Base-by-base conservation (phyloP, 2,329 filamentous ascomycete genomes). In the Drechmeria coniospora region DNA sequence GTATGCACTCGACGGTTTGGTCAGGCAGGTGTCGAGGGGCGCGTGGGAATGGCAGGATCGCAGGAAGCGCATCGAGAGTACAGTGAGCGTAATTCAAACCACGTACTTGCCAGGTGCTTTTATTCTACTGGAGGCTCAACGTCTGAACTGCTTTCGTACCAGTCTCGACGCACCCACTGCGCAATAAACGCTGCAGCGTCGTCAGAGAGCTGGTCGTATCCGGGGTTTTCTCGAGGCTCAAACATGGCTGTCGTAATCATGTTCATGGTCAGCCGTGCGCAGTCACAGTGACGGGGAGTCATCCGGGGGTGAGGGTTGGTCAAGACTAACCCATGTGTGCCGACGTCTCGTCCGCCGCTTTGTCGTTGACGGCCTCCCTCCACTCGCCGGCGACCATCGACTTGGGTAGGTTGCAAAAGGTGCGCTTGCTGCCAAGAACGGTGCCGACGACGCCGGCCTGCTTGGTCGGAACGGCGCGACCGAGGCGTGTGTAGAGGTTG, bases 401-500 rank as follows among this genome's bases (percentile, higher is more conserved):
- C 37, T 65, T 63, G 2, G 84, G 83, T 30, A 92, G 50, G 32
- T 83, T 81, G 56, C 86, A 93, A 49, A 95, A 98, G 0, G 87
- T 95, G 40, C 90, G 66, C 36, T 86, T 65, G 27, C 65, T 69
- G 1, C 76, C 75, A 12, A 79, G 51, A 20, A 81, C 65, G 16
- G 63, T 65, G 15, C 65, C 59, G 29, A 68, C 56, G 50, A 75
- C 47, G 43, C 57, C 56, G 34, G 59, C 48, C 54, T 64, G 42
- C 53, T 67, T 60, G 44, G 63, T 43, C 28, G 61, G 51, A 10
- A 79, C 76, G 10, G 70, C 74, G 42, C 68, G 65, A 2, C 84
- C 86, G 15, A 98, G 68, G 16, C 76, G 68, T 4, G 83, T 93
- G 53, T 93, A 94, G 32, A 94, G 63, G 46, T 94, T 90, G 10